Evolutionary conservation across 2,329 filamentous ascomycete genomes (phyloP).

Genomic region (Grosmannia huntii): DNA sequence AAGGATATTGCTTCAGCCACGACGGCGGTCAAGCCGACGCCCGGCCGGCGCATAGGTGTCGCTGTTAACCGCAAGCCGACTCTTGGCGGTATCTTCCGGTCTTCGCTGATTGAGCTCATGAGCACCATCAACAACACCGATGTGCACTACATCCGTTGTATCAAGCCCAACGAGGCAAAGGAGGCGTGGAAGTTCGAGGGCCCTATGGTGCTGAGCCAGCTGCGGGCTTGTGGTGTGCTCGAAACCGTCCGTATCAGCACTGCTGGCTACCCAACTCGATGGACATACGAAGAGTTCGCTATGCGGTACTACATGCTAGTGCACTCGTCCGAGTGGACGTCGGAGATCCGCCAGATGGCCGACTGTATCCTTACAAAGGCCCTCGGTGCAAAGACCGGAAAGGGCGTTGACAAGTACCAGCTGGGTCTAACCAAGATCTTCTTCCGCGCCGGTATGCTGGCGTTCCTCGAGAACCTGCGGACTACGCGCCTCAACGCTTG

Average conservation of each 20-base stretch:
- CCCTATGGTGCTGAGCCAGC: constrained; percentile 94
- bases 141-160: constrained; percentile 97
- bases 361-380: constrained; percentile 84
- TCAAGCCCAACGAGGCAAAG: constrained; percentile 97
- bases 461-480: constrained; percentile 87
- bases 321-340: constrained; percentile 78
- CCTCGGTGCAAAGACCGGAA: constrained; percentile 61
- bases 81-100: constrained; percentile 96
- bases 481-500: constrained; percentile 85
- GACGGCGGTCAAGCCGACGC: constrained; percentile 61
- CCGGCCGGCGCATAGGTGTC: constrained; percentile 76
- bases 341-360: constrained; percentile 88
- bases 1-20: constrained; percentile 61
- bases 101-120: constrained; percentile 96
- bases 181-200: constrained; percentile 97
- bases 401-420: constrained; percentile 86
- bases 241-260: constrained; percentile 97
- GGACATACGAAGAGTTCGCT: constrained; percentile 98
- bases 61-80: constrained; percentile 94
- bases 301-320: constrained; percentile 97
- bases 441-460: constrained; percentile 97
- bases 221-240: constrained; percentile 95
- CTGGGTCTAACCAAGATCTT: constrained; percentile 97
- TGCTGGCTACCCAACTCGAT: constrained; percentile 91
- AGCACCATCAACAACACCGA: constrained; percentile 94